These are phyloP conservation scores for Penicillium italicum DNA, from an alignment of 2,329 filamentous ascomycete species.

Conservation along the genomic window DNA sequence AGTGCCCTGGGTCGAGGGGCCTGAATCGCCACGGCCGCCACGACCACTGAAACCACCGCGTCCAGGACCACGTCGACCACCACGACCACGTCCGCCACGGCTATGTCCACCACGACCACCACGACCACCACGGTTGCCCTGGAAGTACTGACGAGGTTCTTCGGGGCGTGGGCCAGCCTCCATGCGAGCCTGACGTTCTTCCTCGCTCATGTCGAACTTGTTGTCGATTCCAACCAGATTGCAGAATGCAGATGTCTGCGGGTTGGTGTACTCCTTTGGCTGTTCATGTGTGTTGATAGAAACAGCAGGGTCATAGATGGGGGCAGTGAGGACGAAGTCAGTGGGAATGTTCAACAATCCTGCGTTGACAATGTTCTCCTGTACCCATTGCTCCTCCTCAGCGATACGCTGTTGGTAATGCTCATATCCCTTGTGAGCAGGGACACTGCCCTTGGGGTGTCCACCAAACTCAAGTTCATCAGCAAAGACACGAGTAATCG, in stretches of 20 bases:
- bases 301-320: constrained; percentile 59
- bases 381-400: constrained; percentile 71
- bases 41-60: constrained; percentile 19
- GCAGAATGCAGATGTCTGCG: constrained; percentile 81
- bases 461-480: constrained; percentile 59
- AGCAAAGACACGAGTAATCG: constrained; percentile 82
- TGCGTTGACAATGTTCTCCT: constrained; percentile 64
- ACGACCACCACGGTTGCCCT: constrained; percentile 17
- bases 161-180: constrained; percentile 53
- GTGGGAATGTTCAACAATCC: constrained; percentile 66
- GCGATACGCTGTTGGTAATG: constrained; percentile 67
- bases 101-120: constrained; percentile 21
- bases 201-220: constrained; percentile 66
- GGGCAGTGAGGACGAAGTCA: constrained; percentile 75
- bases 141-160: neutral
- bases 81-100: constrained; percentile 20
- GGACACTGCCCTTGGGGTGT: constrained; percentile 51
- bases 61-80: constrained; percentile 12
- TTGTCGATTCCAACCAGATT: constrained; percentile 72
- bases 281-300: constrained; percentile 59
- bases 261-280: constrained; percentile 79
- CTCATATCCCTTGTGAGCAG: constrained; percentile 64
- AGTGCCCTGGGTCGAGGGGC: neutral
- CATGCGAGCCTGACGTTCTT: constrained; percentile 62
- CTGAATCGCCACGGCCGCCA: neutral